Base-by-base conservation (phyloP, 257 asterid genomes). In the Anisodus tanguticus region DNA sequence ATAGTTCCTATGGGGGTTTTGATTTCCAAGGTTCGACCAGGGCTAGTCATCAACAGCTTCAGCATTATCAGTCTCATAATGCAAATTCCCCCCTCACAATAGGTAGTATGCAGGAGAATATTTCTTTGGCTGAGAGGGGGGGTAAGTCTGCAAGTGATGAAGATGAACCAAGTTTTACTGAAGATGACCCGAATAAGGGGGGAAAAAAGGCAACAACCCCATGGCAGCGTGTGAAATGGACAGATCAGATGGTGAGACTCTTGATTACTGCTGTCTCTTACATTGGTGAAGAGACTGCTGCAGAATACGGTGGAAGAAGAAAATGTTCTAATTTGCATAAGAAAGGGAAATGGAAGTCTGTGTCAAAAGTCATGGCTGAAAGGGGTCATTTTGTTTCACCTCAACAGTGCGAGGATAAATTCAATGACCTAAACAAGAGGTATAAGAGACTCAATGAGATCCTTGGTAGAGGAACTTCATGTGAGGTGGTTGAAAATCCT, bases 371-470 rank as follows among this genome's bases (percentile, higher is more conserved):
- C 58, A 92, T 94, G 97, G 98, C 97, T 47, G 97, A 93, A 86
- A 90, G 98, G 91, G 94, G 92, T 26, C 93, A 90, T 85, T 89
- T 89, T 47, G 98, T 92, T 82, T 95, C 98, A 0, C 98, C 98
- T 9, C 98, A 95, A 85, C 98, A 95, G 83, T 95, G 98, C 37
- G 98, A 94, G 90, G 98, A 95, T 84, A 95, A 95, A 87, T 94
- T 94, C 87, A 94, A 93, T 55, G 98, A 95, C 87, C 94, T 95
- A 12, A 93, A 95, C 83, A 95, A 95, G 88, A 90, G 98, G 85
- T 95, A 95, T 83, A 95, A 95, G 89, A 92, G 97, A 86, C 95
- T 95, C 3, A 93, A 95, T 22, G 98, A 95, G 91, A 93, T 95
- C 41, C 87, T 95, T 0, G 98, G 98, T 53, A 90, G 97, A 74